Percentiles rank a stretch among this genome's conserved stretches.
Evolutionary conservation across 2,329 filamentous ascomycete species (phyloP).

Genomic region (Trichoderma aggressivum): DNA sequence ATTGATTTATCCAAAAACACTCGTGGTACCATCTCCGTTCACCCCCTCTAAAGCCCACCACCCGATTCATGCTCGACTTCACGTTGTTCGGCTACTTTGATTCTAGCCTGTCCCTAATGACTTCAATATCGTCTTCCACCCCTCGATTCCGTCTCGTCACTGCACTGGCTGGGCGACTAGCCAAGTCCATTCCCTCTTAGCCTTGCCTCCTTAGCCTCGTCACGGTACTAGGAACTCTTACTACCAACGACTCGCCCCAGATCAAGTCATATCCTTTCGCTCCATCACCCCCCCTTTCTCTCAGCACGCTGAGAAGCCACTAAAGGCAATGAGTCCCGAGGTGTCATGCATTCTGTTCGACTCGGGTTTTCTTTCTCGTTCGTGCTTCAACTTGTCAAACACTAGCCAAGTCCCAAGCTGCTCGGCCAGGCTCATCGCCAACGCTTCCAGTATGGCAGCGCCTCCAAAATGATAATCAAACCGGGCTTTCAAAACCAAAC

Average conservation of each 20-base stretch:
- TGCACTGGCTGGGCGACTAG: neutral
- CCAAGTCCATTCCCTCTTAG: neutral
- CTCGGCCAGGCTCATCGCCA: neutral
- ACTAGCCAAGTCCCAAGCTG: neutral
- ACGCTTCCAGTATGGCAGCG: neutral
- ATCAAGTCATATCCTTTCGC: neutral
- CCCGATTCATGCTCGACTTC: neutral
- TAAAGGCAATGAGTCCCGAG: neutral
- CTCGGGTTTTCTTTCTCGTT: neutral
- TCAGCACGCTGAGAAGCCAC: neutral
- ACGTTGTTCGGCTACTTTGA: neutral
- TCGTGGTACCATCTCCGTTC: neutral
- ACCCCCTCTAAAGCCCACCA: neutral
- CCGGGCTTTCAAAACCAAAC: neutral
- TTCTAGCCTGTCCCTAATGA: neutral
- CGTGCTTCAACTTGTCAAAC: neutral
- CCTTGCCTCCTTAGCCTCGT: neutral
- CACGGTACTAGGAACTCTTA: neutral
- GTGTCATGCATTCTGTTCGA: neutral
- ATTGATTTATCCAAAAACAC: neutral
- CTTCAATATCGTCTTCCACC: neutral
- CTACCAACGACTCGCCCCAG: neutral
- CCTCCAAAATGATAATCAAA: neutral
- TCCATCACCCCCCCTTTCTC: neutral
- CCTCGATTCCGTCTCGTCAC: neutral